Conservation (phyloP, 441 rosid genomes). For the Geranium incanum region DNA sequence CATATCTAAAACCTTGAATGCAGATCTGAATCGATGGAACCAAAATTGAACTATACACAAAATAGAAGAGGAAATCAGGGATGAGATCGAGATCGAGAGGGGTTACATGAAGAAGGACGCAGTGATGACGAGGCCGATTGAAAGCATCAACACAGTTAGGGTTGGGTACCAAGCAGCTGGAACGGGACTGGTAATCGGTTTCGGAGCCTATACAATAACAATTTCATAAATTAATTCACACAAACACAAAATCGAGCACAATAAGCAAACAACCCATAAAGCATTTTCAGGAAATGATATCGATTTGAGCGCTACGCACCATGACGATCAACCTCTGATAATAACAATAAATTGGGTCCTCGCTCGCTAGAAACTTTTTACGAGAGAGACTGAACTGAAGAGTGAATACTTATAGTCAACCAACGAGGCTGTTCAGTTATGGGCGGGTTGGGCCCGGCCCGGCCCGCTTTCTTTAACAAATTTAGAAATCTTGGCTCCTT, state of each 20-base stretch:
- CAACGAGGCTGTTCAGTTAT: no score
- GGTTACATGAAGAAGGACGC: constrained; percentile 89
- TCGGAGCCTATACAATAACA: constrained; percentile 43
- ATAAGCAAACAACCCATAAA: constrained; percentile 6
- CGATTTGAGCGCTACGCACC: no score
- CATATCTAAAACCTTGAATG: background rate
- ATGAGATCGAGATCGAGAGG: background rate
- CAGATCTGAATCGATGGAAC: background rate
- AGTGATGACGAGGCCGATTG: constrained; percentile 66
- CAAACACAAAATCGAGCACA: background rate
- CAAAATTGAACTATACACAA: background rate
- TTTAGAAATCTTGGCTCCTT: no score
- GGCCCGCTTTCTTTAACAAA: no score
- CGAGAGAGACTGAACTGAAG: no score
- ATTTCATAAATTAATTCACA: constrained; percentile 3
- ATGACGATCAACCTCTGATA: no score
- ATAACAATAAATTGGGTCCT: no score
- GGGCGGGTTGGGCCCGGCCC: no score
- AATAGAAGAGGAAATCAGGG: background rate
- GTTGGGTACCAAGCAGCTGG: constrained; percentile 68
- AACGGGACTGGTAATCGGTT: constrained; percentile 72
- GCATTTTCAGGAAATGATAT: background rate
- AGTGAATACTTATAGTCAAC: no score
- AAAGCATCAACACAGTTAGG: constrained; percentile 53
- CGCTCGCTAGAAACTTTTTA: no score